Conservation (phyloP, 2,329 filamentous ascomycete species). For the Aureobasidium pullulans region DNA sequence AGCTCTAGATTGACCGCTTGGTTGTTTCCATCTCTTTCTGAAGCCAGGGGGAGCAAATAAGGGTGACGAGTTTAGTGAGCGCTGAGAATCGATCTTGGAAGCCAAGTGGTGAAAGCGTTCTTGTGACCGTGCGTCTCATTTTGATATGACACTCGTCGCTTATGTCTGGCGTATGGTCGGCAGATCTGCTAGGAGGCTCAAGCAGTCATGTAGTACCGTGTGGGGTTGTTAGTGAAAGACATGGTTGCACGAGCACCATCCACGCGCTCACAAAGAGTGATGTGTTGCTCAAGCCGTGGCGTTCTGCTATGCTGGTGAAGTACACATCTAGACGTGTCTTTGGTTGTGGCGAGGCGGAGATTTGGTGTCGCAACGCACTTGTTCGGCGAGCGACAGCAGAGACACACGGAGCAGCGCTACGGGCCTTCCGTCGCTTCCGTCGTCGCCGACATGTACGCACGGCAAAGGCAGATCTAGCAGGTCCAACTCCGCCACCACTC, state of each 20-base stretch:
- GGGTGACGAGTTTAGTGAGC: neutral
- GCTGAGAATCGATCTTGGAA: neutral
- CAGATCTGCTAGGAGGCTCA: neutral
- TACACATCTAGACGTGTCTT: neutral
- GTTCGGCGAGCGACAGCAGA: neutral
- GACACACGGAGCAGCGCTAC: neutral
- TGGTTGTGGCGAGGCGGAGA: neutral
- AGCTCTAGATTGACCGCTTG: neutral
- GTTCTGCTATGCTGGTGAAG: neutral
- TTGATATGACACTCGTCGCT: neutral
- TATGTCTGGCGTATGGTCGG: neutral
- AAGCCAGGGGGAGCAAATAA: neutral
- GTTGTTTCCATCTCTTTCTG: neutral
- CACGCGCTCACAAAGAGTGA: constrained; percentile 3
- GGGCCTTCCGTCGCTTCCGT: neutral
- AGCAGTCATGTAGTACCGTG: neutral
- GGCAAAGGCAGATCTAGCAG: neutral
- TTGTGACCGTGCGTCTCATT: neutral
- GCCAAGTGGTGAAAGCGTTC: neutral
- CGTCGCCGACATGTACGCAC: neutral
- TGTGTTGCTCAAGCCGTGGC: neutral
- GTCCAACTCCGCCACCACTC: neutral
- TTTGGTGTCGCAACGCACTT: neutral
- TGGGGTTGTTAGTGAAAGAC: neutral
- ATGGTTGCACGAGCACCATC: constrained; percentile 8